Percentiles rank a stretch among this genome's conserved stretches.
Conservation (phyloP, 257 asterid species). For the Gardenia jasminoides region DNA sequence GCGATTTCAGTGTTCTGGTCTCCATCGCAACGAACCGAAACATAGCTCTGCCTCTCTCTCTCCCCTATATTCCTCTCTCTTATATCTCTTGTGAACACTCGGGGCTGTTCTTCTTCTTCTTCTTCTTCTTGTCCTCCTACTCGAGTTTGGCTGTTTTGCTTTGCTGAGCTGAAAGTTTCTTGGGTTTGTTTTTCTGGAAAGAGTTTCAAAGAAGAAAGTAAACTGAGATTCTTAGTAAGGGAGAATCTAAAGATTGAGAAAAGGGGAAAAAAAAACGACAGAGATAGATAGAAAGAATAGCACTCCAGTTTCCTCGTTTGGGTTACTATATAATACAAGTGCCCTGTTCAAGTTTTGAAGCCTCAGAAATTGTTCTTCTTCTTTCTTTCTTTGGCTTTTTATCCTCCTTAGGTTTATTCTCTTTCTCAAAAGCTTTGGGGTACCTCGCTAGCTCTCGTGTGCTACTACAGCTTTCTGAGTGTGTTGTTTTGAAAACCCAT, state of each 20-base stretch:
- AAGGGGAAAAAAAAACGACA: neutral
- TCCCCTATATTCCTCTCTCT: neutral
- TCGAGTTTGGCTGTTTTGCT: neutral
- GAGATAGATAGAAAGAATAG: neutral
- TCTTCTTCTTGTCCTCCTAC: neutral
- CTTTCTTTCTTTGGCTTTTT: neutral
- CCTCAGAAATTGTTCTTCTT: neutral
- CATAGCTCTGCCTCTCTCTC: slow-evolving; percentile 22
- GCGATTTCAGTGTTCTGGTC: slow-evolving; percentile 39
- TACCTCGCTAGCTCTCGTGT: neutral
- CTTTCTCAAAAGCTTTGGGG: slow-evolving; percentile 11
- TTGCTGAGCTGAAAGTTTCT: neutral
- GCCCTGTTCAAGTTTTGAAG: neutral
- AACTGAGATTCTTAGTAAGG: neutral
- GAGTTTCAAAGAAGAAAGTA: neutral
- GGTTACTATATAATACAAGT: neutral
- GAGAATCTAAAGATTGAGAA: slow-evolving; percentile 1
- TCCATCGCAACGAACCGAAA: slow-evolving; percentile 27
- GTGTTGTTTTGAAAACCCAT: slow-evolving; percentile 26
- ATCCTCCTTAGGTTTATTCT: neutral
- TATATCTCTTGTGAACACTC: neutral
- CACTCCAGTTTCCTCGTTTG: neutral
- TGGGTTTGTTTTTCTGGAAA: neutral
- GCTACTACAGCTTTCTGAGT: neutral
- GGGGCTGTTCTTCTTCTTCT: neutral